Conservation (phyloP, 768 basidiomycete species). For the Pseudohyphozyma bogoriensis region DNA sequence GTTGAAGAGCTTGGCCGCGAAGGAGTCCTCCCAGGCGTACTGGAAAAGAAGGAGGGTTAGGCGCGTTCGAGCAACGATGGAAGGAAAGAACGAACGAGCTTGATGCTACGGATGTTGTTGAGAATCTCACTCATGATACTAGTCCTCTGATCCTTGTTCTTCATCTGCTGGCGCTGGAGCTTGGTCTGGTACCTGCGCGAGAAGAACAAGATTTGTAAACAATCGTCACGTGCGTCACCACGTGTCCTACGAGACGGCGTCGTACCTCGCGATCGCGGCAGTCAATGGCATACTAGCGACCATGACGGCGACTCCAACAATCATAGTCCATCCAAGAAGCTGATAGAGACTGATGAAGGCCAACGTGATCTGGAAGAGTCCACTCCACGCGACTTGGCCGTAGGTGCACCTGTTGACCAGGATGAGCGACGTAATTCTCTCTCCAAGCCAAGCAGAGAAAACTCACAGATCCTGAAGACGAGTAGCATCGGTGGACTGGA, state of each 20-base stretch:
- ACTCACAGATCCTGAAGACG: slow-evolving; percentile 30
- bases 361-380: slow-evolving; percentile 76
- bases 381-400: slow-evolving; percentile 73
- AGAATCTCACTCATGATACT: slow-evolving; percentile 84
- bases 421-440: background rate
- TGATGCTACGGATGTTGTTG: slow-evolving; percentile 82
- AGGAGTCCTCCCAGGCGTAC: slow-evolving; percentile 91
- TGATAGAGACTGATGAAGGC: slow-evolving; percentile 85
- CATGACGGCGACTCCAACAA: slow-evolving; percentile 35
- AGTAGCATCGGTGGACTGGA: slow-evolving; percentile 52
- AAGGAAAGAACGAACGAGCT: slow-evolving; percentile 43
- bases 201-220: background rate
- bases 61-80: background rate
- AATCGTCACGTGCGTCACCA: slow-evolving; percentile 34
- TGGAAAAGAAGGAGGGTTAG: background rate
- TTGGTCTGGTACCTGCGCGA: slow-evolving; percentile 34
- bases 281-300: slow-evolving; percentile 34
- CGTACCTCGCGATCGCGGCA: slow-evolving; percentile 46
- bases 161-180: slow-evolving; percentile 86
- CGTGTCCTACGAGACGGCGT: background rate
- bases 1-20: slow-evolving; percentile 63
- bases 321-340: slow-evolving; percentile 50
- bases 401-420: no score
- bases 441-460: background rate
- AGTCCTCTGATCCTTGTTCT: slow-evolving; percentile 73